These are phyloP conservation scores for Nepenthes gracilis DNA, from an alignment of 148 eudicot species.

Conservation along the genomic window DNA sequence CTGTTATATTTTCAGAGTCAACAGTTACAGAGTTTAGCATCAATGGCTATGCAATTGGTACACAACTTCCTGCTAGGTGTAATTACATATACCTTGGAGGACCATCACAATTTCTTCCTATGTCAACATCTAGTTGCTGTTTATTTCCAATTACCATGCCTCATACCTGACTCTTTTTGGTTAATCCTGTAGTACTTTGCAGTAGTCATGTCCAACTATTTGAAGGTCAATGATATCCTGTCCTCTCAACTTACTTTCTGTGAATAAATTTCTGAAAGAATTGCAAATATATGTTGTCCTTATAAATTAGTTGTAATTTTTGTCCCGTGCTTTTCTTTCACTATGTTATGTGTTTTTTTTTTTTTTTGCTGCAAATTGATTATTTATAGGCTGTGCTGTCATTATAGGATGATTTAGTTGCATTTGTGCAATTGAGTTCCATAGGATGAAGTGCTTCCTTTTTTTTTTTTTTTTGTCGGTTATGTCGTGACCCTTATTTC, in stretches of 20 bases:
- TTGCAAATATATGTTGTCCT: constrained; percentile 15
- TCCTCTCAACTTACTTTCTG: constrained; percentile 24
- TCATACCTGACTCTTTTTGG: neutral
- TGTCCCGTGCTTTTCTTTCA: constrained; percentile 4
- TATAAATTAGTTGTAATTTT: no score
- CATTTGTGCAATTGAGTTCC: neutral
- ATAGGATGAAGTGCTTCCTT: neutral
- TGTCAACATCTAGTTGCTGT: no score
- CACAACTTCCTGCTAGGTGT: no score
- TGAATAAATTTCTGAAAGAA: constrained; percentile 26
- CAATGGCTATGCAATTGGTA: no score
- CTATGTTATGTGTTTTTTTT: neutral
- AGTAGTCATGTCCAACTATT: constrained; percentile 40
- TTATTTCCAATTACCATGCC: neutral
- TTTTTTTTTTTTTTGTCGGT: neutral
- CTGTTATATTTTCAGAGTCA: no score
- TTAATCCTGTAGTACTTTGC: constrained; percentile 27
- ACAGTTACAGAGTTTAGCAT: no score
- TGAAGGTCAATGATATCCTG: constrained; percentile 33
- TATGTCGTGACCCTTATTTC: no score
- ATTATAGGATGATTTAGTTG: neutral
- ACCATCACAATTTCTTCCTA: no score
- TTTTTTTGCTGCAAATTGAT: neutral
- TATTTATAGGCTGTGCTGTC: neutral
- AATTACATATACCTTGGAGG: no score